Conservation (phyloP, 129 eudicot species). For the Flaveria sonorensis region DNA sequence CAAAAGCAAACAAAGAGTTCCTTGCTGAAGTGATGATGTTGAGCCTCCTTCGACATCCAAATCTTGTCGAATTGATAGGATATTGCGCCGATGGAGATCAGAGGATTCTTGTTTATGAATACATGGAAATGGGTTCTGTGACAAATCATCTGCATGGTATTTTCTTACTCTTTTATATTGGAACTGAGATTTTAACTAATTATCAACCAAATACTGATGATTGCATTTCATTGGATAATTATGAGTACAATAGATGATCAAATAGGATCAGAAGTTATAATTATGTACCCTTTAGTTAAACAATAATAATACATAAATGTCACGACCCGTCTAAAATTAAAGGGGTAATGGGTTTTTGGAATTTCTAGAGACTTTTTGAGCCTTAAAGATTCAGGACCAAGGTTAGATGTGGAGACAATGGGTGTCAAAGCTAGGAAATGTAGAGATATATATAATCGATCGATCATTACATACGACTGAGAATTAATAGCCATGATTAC, state of each 20-base stretch:
- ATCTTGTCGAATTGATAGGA: constrained; percentile 61
- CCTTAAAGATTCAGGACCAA: too few relatives aligned
- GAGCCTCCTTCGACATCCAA: constrained; percentile 63
- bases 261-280: not conserved
- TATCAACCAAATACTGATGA: not conserved
- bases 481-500: too few relatives aligned
- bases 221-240: not conserved
- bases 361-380: too few relatives aligned
- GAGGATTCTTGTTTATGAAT: constrained; percentile 68
- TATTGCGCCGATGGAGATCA: constrained; percentile 89
- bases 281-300: too few relatives aligned
- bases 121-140: constrained; percentile 52
- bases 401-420: too few relatives aligned
- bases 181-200: not conserved
- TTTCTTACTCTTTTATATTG: constrained; percentile 8
- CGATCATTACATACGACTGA: too few relatives aligned
- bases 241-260: not conserved
- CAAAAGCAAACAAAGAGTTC: constrained; percentile 66
- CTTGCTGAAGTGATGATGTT: constrained; percentile 50
- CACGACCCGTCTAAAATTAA: too few relatives aligned
- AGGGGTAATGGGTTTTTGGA: too few relatives aligned
- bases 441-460: too few relatives aligned
- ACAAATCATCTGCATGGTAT: constrained; percentile 54
- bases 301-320: too few relatives aligned
- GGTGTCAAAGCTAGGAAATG: too few relatives aligned